These are phyloP conservation scores for Ensete glaucum DNA, from an alignment of 176 grass and related monocot species.

Conservation along the genomic window DNA sequence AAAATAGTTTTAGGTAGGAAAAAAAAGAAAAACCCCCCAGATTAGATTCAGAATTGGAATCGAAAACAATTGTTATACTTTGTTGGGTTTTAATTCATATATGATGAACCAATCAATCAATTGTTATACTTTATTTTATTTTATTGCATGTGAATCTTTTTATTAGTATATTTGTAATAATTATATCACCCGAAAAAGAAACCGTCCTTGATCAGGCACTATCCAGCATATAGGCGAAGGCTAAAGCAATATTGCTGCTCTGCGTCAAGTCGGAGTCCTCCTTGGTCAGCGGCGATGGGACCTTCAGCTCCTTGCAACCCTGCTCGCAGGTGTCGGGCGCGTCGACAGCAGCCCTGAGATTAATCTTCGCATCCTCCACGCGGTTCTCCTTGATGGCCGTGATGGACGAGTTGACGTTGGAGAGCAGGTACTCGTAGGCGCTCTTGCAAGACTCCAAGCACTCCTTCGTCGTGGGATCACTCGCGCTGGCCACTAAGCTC, in stretches of 20 bases:
- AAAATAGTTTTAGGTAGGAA: too few species aligned
- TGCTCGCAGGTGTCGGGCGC: background rate
- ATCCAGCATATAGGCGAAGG: background rate
- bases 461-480: background rate
- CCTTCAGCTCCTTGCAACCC: background rate
- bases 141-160: too few species aligned
- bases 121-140: too few species aligned
- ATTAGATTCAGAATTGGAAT: too few species aligned
- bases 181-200: too few species aligned
- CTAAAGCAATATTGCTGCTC: background rate
- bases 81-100: too few species aligned
- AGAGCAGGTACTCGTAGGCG: background rate
- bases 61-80: too few species aligned
- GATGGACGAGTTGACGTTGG: background rate
- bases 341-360: background rate
- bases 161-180: too few species aligned
- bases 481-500: constrained; percentile 1
- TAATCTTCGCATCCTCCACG: background rate
- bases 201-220: too few species aligned
- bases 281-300: background rate
- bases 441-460: background rate
- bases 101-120: too few species aligned
- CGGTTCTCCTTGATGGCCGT: background rate
- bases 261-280: background rate
- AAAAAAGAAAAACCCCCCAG: too few species aligned